A percentile compares a stretch with the other conserved stretches of the same genome.
These are phyloP conservation scores for Strigomonas galati DNA, from an alignment of 208 protist species.

Conservation along the genomic window DNA sequence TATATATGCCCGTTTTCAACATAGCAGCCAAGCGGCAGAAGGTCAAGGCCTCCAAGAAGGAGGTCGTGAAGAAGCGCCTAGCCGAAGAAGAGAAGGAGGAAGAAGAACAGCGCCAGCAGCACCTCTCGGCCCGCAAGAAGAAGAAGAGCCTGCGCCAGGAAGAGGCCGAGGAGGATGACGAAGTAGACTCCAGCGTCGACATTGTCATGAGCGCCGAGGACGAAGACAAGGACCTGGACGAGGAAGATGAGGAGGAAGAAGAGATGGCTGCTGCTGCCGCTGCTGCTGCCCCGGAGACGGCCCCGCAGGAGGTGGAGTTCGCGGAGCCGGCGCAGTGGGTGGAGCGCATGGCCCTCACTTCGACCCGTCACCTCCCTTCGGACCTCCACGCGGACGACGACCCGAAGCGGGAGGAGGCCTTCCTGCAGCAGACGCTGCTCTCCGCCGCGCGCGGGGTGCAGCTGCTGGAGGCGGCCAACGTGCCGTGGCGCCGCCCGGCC, in stretches of 20 bases:
- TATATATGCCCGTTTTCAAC: constrained; percentile 61
- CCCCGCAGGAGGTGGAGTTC: constrained; percentile 62
- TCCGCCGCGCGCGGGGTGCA: constrained; percentile 72
- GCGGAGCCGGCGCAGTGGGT: constrained; percentile 88
- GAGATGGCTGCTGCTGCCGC: not conserved
- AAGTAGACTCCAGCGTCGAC: not conserved
- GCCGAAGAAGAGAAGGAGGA: constrained; percentile 22
- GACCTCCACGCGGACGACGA: constrained; percentile 89
- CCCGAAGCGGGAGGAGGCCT: constrained; percentile 90
- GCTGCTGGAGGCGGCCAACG: constrained; percentile 67
- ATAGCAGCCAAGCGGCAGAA: constrained; percentile 58
- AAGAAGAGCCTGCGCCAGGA: constrained; percentile 3
- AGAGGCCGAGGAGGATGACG: constrained; percentile 15
- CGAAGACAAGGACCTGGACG: constrained; percentile 8
- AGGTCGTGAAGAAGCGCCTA: constrained; percentile 8
- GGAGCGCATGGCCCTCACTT: constrained; percentile 88
- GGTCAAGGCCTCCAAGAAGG: constrained; percentile 23
- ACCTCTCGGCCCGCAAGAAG: not conserved
- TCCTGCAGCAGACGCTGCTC: constrained; percentile 89
- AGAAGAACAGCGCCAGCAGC: constrained; percentile 10
- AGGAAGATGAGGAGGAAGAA: constrained; percentile 26
- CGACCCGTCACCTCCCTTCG: constrained; percentile 66
- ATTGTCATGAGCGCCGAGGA: not conserved
- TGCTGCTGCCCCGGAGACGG: not conserved
- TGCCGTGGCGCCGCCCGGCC: constrained; percentile 85